These are phyloP conservation scores for Nadsonia commutata DNA, from an alignment of 1,139 yeast species.

Conservation along the genomic window DNA sequence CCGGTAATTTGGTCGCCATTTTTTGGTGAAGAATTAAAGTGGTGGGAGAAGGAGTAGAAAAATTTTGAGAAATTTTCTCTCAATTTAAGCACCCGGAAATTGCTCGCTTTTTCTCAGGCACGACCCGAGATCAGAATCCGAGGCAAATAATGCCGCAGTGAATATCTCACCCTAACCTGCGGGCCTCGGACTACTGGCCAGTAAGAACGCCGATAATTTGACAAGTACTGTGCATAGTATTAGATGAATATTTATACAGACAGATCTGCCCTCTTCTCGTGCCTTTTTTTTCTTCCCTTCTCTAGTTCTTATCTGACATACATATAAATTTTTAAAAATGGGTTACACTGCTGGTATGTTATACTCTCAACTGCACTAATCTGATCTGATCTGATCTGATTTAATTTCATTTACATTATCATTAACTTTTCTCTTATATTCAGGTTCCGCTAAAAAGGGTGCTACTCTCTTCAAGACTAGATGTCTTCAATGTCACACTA, in stretches of 20 bases:
- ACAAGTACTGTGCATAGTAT: background rate
- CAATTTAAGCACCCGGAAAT: too few relatives aligned
- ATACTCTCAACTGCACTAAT: too few relatives aligned
- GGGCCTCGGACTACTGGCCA: background rate
- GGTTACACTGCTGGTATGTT: background rate
- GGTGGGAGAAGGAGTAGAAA: too few relatives aligned
- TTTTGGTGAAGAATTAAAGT: too few relatives aligned
- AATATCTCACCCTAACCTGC: background rate
- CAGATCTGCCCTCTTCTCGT: too few relatives aligned
- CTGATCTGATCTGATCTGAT: too few relatives aligned
- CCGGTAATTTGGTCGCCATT: too few relatives aligned
- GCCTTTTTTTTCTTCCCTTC: background rate
- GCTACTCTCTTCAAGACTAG: constrained; percentile 97
- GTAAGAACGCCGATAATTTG: background rate
- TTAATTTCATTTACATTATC: too few relatives aligned
- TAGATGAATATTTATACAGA: background rate
- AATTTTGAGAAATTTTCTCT: background rate
- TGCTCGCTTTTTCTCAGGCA: too few relatives aligned
- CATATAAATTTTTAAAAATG: background rate
- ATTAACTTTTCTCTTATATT: too few relatives aligned
- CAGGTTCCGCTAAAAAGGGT: constrained; percentile 54
- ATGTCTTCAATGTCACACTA: constrained; percentile 98
- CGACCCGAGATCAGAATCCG: too few relatives aligned
- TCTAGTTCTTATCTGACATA: background rate
- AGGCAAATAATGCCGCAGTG: background rate